Evolutionary conservation across 352 stramenopile genomes (phyloP), one percentile per base, ranked within the genome.

Genomic region (Globisporangium splendens): DNA sequence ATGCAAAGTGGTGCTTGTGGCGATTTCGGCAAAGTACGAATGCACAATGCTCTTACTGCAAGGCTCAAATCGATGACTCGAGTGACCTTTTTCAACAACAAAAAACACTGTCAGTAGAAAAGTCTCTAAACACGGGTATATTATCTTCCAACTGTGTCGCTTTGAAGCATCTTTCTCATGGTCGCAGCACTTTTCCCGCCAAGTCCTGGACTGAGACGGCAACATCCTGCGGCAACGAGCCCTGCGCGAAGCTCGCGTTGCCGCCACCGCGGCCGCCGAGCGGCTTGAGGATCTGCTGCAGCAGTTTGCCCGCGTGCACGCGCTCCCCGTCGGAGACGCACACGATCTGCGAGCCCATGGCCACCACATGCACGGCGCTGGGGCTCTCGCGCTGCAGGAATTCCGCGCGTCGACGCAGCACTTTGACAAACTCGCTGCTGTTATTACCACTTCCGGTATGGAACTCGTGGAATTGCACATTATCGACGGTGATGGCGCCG

Each of bases 361-460:
- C 38, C 20, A 92, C 78, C 12, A 91, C 28, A 22, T 89, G 60
- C 21, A 81, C 68, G 14, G 52, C 60, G 28, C 61, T 60, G 4
- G 75, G 57, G 8, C 63, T 56, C 31, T 73, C 28, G 35, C 70
- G 56, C 1, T 72, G 66, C 56, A 92, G 35, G 18, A 79, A 77
- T 48, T 92, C 80, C 22, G 80, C 77, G 33, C 80, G 80, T 18
- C 79, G 78, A 48, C 83, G 79, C 22, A 90, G 61, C 38, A 89
- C 63, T 52, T 81, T 81, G 51, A 65, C 63, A 33, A 79, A 77
- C 41, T 86, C 72, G 35, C 61, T 66, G 20, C 62, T 65, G 31
- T 33, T 52, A 39, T 41, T 42, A 18, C 51, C n/a, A 15, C 28
- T 8, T 1, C 33, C 38, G n/a, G 22, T 41, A 5, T 12, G 24